Base-by-base conservation (phyloP, 2,329 filamentous ascomycete species). In the Penicillium sp. region DNA sequence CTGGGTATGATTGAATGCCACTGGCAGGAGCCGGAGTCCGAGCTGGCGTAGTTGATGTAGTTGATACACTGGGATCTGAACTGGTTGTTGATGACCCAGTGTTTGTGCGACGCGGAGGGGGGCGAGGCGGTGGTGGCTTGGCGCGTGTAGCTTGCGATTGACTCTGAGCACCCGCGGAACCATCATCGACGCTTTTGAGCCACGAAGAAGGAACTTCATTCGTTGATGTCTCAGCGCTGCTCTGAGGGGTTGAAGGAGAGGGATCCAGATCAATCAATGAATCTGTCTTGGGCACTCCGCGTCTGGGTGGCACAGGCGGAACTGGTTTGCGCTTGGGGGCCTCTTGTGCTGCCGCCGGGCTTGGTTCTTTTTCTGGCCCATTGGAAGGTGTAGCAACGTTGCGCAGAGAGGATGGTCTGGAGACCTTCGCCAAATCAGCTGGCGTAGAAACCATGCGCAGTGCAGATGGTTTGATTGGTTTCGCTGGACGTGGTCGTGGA, bases 401-500 rank as follows among this genome's bases (percentile, higher is more conserved):
- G 21, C 49, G 54, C 21, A 57, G 19, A 13, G 54, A 46, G 15
- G 54, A 55, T 4, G 55, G 50, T 1, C 16, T 39, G 4, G 52
- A 43, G 11, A 19, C 25, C 36, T 41, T 57, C 10, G 50, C 34
- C 9, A 57, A 19, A 39, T 71, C 68, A 43, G 60, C 53, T 8
- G 64, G 62, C 4, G 57, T 70, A 11, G 71, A 66, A 16, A 69
- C 66, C 15, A 74, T 73, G n/a, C 74, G 72, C 39, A 78, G 62
- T 38, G 72, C 69, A 16, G 70, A 73, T 46, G 78, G 79, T 60
- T 80, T 81, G 13, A 71, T 72, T 29, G 79, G 79, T 59, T 76
- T 76, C 4, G 67, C 61, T n/a, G 77, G 79, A 16, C 75, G 72
- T 31, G 61, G 55, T 47, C 70, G 68, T 54, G 57, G 39, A 11